Evolutionary conservation across 345 rosid genomes (phyloP), one percentile per base, ranked within the genome.

Genomic region (Arabidopsis suecica): DNA sequence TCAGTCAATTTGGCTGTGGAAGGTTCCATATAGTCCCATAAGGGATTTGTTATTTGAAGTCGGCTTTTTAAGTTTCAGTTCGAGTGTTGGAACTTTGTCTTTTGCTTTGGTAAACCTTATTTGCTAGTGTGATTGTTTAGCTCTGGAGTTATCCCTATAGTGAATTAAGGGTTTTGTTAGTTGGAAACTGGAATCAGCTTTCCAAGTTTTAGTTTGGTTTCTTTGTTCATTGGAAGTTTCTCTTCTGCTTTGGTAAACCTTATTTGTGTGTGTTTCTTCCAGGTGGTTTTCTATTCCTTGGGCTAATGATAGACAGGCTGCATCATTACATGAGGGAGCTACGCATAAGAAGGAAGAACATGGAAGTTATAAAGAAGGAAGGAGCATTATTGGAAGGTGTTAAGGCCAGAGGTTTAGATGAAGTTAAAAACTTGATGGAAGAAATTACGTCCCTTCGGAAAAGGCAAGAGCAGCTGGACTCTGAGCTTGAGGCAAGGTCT

Each of bases 281-380:
- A 95, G 99, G 99, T 69, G 87, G 87, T 38, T 51, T 72, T 48
- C 84, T 92, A 25, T 95, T 95, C 83, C 89, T 95, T 41, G 88
- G 79, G 18, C 81, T 95, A 10, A 86, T 92, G 99, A 87, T 90
- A 79, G 97, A 92, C 83, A 87, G 94, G 74, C 82, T 89, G 32
- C 99, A 95, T 75, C 96, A 95, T 71, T 88, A 87, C 76, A 89
- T 95, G 71, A 85, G 97, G 80, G 99, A 95, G 64, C 88, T 92
- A 28, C 87, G 91, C 1, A 76, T 89, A 5, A 74, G 92, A 77
- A 89, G 98, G 83, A 92, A 90, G 82, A 88, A 33, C 56, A 82
- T 90, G 91, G 97, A 92, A 69, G 91, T 85, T 61, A 79, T 74
- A 57, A 88, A 88, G 88, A 88, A 86, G 55, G 93, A 86, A 83